Evolutionary conservation across 805 yeast species (phyloP).

Genomic region (Grigorovia jiainica): DNA sequence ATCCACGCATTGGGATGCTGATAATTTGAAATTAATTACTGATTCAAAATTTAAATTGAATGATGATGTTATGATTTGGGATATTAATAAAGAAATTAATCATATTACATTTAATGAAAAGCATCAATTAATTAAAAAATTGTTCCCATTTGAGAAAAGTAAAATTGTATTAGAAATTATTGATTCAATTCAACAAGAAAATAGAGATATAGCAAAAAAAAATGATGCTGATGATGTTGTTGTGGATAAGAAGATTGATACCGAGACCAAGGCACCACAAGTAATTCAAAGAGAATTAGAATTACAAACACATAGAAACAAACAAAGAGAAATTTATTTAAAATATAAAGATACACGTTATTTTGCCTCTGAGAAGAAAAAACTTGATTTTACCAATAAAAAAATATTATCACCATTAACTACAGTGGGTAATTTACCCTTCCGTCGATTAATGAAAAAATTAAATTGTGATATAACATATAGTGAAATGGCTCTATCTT

Average conservation of each 20-base stretch:
- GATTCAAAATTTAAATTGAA: slow-evolving; percentile 24
- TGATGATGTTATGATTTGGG: slow-evolving; percentile 12
- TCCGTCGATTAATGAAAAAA: slow-evolving; percentile 81
- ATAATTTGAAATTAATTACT: slow-evolving; percentile 31
- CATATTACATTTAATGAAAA: slow-evolving; percentile 38
- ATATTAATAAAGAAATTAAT: slow-evolving; percentile 52
- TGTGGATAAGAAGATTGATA: neutral
- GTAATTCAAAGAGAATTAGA: slow-evolving; percentile 20
- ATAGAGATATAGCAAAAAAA: slow-evolving; percentile 22
- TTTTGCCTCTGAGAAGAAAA: slow-evolving; percentile 74
- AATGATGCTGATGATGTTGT: slow-evolving; percentile 10
- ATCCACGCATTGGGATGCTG: slow-evolving; percentile 51
- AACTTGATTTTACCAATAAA: slow-evolving; percentile 54
- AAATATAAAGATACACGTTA: slow-evolving; percentile 69
- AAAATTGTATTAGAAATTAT: slow-evolving; percentile 52
- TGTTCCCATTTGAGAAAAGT: slow-evolving; percentile 48
- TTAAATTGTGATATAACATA: slow-evolving; percentile 90
- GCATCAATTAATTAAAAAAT: slow-evolving; percentile 36
- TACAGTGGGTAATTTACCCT: slow-evolving; percentile 95
- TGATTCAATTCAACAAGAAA: slow-evolving; percentile 43
- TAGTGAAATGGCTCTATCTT: slow-evolving; percentile 86
- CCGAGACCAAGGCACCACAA: slow-evolving; percentile 8
- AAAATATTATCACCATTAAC: slow-evolving; percentile 93
- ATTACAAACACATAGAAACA: slow-evolving; percentile 25
- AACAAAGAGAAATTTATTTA: slow-evolving; percentile 23